These are phyloP conservation scores for Floccularia luteovirens DNA, from an alignment of 768 basidiomycete species.

Conservation along the genomic window DNA sequence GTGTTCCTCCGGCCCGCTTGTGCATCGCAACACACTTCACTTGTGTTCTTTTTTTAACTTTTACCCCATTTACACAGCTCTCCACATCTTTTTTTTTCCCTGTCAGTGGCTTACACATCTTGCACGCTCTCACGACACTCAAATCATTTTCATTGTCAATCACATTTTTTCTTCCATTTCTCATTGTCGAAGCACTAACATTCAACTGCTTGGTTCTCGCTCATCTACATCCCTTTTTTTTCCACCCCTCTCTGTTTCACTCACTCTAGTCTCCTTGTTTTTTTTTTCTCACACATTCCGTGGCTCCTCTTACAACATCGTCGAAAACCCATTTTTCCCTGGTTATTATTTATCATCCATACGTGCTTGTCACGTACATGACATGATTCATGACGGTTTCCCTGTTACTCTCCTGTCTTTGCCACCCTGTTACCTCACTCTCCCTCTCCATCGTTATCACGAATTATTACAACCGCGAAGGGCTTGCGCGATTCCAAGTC, in stretches of 20 bases:
- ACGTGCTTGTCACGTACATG: no score
- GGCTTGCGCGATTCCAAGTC: constrained; percentile 28
- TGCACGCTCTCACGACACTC: constrained; percentile 2
- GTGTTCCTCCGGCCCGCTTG: no score
- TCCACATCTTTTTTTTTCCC: constrained; percentile 3
- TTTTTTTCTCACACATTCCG: background rate
- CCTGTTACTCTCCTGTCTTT: constrained; percentile 2
- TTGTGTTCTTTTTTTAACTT: constrained; percentile 6
- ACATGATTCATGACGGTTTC: no score
- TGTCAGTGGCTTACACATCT: constrained; percentile 2
- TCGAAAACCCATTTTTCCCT: no score
- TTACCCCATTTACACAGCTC: constrained; percentile 5
- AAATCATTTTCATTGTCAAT: constrained; percentile 6
- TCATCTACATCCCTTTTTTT: constrained; percentile 3
- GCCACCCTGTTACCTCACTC: constrained; percentile 9
- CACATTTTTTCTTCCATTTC: constrained; percentile 6
- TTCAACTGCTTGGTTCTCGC: constrained; percentile 12
- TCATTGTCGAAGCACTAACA: constrained; percentile 6
- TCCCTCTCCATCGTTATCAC: constrained; percentile 6
- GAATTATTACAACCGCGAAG: constrained; percentile 19
- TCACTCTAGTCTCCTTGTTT: constrained; percentile 7
- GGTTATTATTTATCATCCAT: no score
- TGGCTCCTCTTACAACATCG: background rate
- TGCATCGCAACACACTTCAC: no score
- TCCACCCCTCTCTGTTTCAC: constrained; percentile 6